Conservation (phyloP, 306 rosid genomes). For the Urtica urens region DNA sequence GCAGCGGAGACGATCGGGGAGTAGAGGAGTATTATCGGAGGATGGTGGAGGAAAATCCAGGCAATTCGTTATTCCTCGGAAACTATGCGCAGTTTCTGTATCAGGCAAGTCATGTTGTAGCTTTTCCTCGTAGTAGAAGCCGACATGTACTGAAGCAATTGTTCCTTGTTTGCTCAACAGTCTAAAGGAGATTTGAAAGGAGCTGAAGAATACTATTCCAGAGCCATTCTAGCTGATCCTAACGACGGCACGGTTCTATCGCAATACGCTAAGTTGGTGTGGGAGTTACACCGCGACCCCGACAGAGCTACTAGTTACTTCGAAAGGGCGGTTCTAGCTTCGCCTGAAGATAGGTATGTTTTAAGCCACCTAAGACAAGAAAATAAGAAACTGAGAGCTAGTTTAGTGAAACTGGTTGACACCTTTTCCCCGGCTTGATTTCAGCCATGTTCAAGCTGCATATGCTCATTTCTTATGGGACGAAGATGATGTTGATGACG, state of each 20-base stretch:
- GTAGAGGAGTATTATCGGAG: slow-evolving; percentile 59
- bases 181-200: slow-evolving; percentile 36
- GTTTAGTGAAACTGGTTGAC: background rate
- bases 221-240: slow-evolving; percentile 70
- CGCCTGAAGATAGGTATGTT: slow-evolving; percentile 64
- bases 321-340: slow-evolving; percentile 66
- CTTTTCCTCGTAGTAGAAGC: too few relatives aligned
- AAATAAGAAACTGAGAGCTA: background rate
- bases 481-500: slow-evolving; percentile 42
- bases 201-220: slow-evolving; percentile 63
- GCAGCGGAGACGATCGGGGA: slow-evolving; percentile 35
- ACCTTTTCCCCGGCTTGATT: background rate
- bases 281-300: slow-evolving; percentile 66
- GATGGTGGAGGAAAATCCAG: slow-evolving; percentile 71
- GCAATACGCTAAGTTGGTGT: slow-evolving; percentile 60
- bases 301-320: slow-evolving; percentile 56
- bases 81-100: slow-evolving; percentile 69
- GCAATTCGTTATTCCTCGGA: slow-evolving; percentile 60
- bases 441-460: slow-evolving; percentile 81
- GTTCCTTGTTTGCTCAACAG: slow-evolving; percentile 26
- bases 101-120: slow-evolving; percentile 34
- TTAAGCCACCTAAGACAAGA: background rate
- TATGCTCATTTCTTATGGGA: slow-evolving; percentile 89
- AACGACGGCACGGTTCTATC: slow-evolving; percentile 64
- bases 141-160: background rate